Conservation (phyloP, 2,329 filamentous ascomycete species). For the Botrytis medusae region DNA sequence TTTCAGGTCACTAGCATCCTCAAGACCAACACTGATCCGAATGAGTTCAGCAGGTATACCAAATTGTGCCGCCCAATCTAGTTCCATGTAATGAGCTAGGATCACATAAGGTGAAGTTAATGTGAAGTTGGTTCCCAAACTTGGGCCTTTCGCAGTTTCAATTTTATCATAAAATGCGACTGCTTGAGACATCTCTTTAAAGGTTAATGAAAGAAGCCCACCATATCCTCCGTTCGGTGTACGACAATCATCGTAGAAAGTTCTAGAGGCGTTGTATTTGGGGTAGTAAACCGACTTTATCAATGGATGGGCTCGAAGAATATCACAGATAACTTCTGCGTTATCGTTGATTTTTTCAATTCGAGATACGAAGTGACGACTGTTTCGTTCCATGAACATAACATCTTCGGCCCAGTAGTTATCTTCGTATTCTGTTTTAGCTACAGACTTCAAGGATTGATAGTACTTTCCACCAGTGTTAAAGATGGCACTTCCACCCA, state of each 20-base stretch:
- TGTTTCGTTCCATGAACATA: constrained; percentile 94
- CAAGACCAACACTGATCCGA: constrained; percentile 85
- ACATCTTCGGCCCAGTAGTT: constrained; percentile 93
- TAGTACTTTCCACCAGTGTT: constrained; percentile 72
- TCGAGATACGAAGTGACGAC: constrained; percentile 81
- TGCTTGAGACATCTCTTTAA: constrained; percentile 68
- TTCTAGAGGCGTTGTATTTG: constrained; percentile 67
- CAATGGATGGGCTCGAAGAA: constrained; percentile 58
- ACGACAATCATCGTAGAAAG: constrained; percentile 76
- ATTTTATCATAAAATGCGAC: constrained; percentile 82
- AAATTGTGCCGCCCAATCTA: constrained; percentile 84
- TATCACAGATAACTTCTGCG: constrained; percentile 76
- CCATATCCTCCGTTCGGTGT: constrained; percentile 80
- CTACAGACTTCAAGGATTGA: constrained; percentile 61
- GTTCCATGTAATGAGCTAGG: constrained; percentile 84
- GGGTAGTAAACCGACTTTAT: constrained; percentile 87
- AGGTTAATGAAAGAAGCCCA: constrained; percentile 81
- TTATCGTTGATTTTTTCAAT: constrained; percentile 84
- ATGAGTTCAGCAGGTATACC: constrained; percentile 80
- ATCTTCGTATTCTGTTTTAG: constrained; percentile 72
- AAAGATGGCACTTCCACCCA: constrained; percentile 76
- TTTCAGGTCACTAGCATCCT: constrained; percentile 68
- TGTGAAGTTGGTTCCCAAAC: constrained; percentile 95
- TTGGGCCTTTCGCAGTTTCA: constrained; percentile 89
- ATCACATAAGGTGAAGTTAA: constrained; percentile 88